Evolutionary conservation across 371 early-diverging fungal species (phyloP).

Genomic region (Syncephalis fuscata): DNA sequence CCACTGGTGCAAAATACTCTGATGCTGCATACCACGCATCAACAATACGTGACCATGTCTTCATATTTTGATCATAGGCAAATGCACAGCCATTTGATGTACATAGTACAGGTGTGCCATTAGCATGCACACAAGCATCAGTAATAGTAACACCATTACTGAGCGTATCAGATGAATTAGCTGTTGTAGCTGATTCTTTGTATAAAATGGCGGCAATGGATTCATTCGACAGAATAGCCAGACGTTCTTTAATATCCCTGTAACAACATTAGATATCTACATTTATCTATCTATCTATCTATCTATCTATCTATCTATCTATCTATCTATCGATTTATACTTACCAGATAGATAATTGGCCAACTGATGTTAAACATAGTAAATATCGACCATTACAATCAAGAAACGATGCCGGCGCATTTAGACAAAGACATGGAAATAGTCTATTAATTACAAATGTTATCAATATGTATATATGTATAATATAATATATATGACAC

Average conservation of each 20-base stretch:
- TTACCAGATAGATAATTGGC: slow-evolving; percentile 45
- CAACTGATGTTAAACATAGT: slow-evolving; percentile 42
- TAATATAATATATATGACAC: not conserved
- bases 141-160: slow-evolving; percentile 23
- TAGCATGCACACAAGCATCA: slow-evolving; percentile 31
- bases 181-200: no score
- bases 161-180: no score
- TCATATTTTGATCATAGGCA: slow-evolving; percentile 47
- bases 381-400: slow-evolving; percentile 34
- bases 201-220: slow-evolving; percentile 18
- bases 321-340: no score
- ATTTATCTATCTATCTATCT: no score
- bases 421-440: slow-evolving; percentile 47
- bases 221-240: slow-evolving; percentile 22
- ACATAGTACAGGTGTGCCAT: slow-evolving; percentile 56
- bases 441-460: no score
- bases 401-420: slow-evolving; percentile 39
- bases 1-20: not conserved
- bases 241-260: slow-evolving; percentile 34
- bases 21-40: slow-evolving; percentile 27
- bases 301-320: no score
- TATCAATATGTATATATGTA: no score
- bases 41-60: slow-evolving; percentile 51
- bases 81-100: slow-evolving; percentile 54
- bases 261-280: not conserved